A percentile compares a stretch with the other conserved stretches of the same genome.
Conservation (phyloP, 1,284 basidiomycete species). For the Tylopilus sp. region DNA sequence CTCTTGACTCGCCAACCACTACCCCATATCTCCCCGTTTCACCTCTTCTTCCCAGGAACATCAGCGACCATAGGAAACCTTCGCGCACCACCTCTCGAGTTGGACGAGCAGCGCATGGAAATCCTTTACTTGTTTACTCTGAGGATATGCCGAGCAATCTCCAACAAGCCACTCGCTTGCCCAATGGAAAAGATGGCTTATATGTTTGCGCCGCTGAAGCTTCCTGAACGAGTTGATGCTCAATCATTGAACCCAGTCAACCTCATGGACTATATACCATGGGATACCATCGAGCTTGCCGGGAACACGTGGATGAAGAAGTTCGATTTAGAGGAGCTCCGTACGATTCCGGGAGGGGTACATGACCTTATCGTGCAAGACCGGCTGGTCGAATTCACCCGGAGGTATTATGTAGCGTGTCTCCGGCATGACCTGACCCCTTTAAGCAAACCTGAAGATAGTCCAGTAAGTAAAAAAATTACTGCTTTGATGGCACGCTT, state of each 20-base stretch:
- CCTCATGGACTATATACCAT: constrained; percentile 52
- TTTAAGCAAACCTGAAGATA: constrained; percentile 61
- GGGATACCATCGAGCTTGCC: constrained; percentile 55
- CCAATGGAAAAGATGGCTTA: constrained; percentile 51
- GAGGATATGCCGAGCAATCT: constrained; percentile 54
- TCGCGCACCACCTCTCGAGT: constrained; percentile 45
- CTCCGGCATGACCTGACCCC: constrained; percentile 66
- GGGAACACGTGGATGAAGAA: constrained; percentile 48
- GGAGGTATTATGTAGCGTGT: constrained; percentile 53
- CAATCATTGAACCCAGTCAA: constrained; percentile 31
- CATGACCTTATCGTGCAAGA: constrained; percentile 69
- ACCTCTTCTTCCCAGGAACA: constrained; percentile 52
- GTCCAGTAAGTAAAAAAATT: constrained; percentile 44
- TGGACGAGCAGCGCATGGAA: constrained; percentile 45
- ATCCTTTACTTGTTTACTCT: constrained; percentile 57
- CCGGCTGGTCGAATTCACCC: constrained; percentile 69
- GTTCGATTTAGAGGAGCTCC: constrained; percentile 42
- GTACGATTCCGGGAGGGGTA: constrained; percentile 41
- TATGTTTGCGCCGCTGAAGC: constrained; percentile 57
- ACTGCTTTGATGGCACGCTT: constrained; percentile 5
- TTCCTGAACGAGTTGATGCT: constrained; percentile 18
- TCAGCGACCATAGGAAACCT: constrained; percentile 41
- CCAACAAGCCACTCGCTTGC: constrained; percentile 63
- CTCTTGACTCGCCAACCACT: constrained; percentile 63
- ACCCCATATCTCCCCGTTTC: constrained; percentile 50